These are phyloP conservation scores for Penicillium nordicum DNA, from an alignment of 2,329 filamentous ascomycete species.

Conservation along the genomic window DNA sequence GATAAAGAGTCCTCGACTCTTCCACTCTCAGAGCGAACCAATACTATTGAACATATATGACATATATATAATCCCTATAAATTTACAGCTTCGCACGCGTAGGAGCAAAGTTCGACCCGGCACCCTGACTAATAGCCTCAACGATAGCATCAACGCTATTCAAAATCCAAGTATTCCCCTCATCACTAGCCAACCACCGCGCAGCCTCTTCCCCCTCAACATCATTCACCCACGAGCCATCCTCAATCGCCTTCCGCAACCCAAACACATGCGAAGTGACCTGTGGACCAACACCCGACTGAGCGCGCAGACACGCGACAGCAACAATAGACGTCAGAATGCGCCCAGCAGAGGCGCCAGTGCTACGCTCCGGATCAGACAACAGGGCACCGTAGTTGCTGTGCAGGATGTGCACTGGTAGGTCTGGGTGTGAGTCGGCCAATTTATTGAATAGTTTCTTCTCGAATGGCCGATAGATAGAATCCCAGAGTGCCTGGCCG, in stretches of 20 bases:
- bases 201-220: constrained; percentile 51
- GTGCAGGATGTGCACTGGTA: constrained; percentile 75
- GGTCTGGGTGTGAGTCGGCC: constrained; percentile 71
- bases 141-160: constrained; percentile 61
- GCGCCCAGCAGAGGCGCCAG: constrained; percentile 57
- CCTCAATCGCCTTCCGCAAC: constrained; percentile 69
- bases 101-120: constrained; percentile 57
- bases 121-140: constrained; percentile 44
- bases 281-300: constrained; percentile 79
- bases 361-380: constrained; percentile 56
- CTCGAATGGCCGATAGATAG: constrained; percentile 72
- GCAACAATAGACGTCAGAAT: constrained; percentile 71
- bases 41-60: not conserved
- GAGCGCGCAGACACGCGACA: constrained; percentile 69
- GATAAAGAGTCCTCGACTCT: not conserved
- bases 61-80: not conserved
- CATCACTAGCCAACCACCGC: constrained; percentile 62
- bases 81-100: constrained; percentile 36
- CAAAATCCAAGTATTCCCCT: constrained; percentile 63
- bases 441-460: constrained; percentile 68
- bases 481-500: constrained; percentile 68
- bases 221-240: constrained; percentile 47
- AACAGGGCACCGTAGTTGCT: constrained; percentile 72
- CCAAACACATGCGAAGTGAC: constrained; percentile 79
- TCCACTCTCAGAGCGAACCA: not conserved